Evolutionary conservation across 176 grass and related monocot genomes (phyloP), one percentile per base, ranked within the genome.

Genomic region (Hsuehochloa calcarea): DNA sequence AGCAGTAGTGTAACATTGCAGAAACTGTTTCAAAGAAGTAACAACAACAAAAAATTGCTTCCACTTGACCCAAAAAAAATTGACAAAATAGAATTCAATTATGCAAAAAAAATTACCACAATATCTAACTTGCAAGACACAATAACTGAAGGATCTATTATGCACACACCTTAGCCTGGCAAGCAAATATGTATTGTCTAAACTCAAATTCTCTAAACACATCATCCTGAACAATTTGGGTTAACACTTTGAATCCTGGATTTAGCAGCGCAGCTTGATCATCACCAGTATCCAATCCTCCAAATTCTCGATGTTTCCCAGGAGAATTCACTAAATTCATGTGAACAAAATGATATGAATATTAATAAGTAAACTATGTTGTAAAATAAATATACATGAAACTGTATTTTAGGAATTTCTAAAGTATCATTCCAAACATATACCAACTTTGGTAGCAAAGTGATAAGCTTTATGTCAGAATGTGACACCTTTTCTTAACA

Each of bases 171-270:
- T 99, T 96, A 78, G 90, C 80, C 84, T 99, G 96, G 87, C 96
- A 96, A 69, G 96, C 93, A 94, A 96, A 99, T 91, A 96, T 91
- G 88, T 99, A 99, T 61, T 99, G 96, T 55, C 96, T 90, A 80
- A 99, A 99, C 41, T 99, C 96, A 88, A 99, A 99, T 87, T 99
- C 96, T 89, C 96, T 92, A 71, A 99, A 94, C 31, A 88, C 67
- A 58, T 99, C 96, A 64, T 99, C 93, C 77, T 99, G 93, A 56
- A 96, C 82, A 84, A 99, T 96, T 89, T 95, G 93, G 55, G 93
- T 94, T 68, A 99, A 80, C 27, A 79, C 86, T 91, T 99, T 99
- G 60, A 90, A 89, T 80, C 86, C 86, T 85, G 93, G 91, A 90
- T 94, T 99, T 73, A 99, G 87, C 84, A 99, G 85, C 5, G 90